Conservation (phyloP, 495 filamentous ascomycete genomes). For the Chaetomium tenue region DNA sequence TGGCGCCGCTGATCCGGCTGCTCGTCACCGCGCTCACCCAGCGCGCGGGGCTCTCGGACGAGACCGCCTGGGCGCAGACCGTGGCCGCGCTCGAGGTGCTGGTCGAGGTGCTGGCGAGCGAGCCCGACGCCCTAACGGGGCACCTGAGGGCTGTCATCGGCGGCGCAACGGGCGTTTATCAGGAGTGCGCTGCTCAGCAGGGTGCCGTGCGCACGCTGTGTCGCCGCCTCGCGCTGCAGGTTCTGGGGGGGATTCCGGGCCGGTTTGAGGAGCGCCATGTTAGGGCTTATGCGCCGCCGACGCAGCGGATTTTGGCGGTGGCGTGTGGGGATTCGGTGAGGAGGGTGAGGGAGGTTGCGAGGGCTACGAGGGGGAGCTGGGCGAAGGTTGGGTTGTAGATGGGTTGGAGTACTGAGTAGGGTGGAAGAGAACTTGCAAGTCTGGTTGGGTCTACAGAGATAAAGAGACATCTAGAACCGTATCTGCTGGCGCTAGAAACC, state of each 20-base stretch:
- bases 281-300: conserved; percentile 33
- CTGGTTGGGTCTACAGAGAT: neutral
- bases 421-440: no score
- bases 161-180: conserved; percentile 34
- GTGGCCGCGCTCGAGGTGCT: conserved; percentile 42
- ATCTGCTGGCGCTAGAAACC: neutral
- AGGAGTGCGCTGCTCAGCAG: conserved; percentile 23
- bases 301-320: conserved; percentile 42
- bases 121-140: conserved; percentile 36
- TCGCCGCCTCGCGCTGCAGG: conserved; percentile 41
- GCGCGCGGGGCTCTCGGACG: conserved; percentile 13
- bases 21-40: conserved; percentile 40
- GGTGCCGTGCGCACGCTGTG: conserved; percentile 22
- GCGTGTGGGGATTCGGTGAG: conserved; percentile 48
- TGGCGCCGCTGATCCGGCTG: conserved; percentile 37
- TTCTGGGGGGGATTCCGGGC: conserved; percentile 40
- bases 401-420: neutral
- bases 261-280: conserved; percentile 44
- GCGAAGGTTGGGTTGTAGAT: conserved; percentile 22
- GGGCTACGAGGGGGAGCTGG: conserved; percentile 45
- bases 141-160: conserved; percentile 41
- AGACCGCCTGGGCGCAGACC: conserved; percentile 25
- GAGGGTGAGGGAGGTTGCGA: conserved; percentile 43
- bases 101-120: conserved; percentile 39
- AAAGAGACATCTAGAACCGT: neutral